Evolutionary conservation across 108 stramenopile genomes (phyloP), one percentile per base, ranked within the genome.

Genomic region (Hondaea fermentalgiana): DNA sequence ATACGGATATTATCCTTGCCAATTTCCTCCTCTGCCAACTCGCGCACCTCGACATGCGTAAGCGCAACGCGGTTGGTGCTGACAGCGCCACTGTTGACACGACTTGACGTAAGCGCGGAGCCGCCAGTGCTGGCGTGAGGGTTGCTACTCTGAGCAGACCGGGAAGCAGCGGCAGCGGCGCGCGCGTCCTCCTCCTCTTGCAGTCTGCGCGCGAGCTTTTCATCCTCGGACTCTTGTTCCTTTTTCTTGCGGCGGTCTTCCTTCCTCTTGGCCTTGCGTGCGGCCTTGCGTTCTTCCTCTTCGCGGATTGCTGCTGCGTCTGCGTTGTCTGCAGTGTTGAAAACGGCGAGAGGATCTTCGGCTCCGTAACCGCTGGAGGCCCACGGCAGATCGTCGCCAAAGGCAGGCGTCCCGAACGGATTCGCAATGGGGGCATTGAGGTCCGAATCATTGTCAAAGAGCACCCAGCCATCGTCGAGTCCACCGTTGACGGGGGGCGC

Each of bases 171-270:
- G 45, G 45, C n/a, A 6, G 76, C 76, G 28, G 76, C 45, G n/a
- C 51, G 45, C n/a, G 49, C 51, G 5, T 83, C 76, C 76, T 83
- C 76, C 28, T 83, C 76, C 51, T 83, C 76, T 35, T 83, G 76
- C 76, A 83, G 49, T 23, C 28, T 83, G 51, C 76, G 76, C 10
- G 76, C 76, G 19, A 83, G 76, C 17, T 21, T 28, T 53, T 83
- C 76, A 35, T 83, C 76, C 28, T 83, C 76, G 51, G 76, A 83
- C 51, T 83, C 76, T 23, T 83, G 76, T 17, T 57, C 14, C 64
- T 83, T 83, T 23, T 83, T 83, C 51, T 83, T 83, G 76, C 76
- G 76, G 12, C 51, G 45, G n/a, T 83, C 76, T 45, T 83, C 76
- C 76, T 83, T 83, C 76, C 49, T 83, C 23, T 83, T 47, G 6